These are phyloP conservation scores for Eucalyptus sp. DNA, from an alignment of 345 rosid genomes.

Conservation along the genomic window DNA sequence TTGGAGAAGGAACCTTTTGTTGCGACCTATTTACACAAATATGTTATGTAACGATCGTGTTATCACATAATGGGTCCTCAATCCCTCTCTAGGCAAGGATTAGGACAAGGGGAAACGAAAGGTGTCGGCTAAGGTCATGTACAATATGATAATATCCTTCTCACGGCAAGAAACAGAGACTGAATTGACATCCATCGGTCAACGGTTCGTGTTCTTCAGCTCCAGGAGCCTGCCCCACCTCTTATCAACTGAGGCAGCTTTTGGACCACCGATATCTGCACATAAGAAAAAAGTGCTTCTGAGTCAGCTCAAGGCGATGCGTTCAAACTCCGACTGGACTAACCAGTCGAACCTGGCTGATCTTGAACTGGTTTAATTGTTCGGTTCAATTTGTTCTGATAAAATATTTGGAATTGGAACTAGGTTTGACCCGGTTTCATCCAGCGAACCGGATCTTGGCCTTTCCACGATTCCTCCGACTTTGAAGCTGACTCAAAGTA, in stretches of 20 bases:
- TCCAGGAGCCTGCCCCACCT: constrained; percentile 77
- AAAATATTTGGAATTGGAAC: not conserved
- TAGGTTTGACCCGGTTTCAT: not conserved
- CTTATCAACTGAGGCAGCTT: constrained; percentile 45
- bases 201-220: constrained; percentile 25
- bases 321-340: not conserved
- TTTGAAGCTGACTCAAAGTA: not conserved
- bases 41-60: not conserved
- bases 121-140: not conserved
- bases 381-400: not conserved
- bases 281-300: not conserved
- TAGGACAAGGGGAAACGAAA: not conserved
- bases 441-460: not conserved
- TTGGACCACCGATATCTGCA: constrained; percentile 41
- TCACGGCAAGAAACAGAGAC: not conserved
- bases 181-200: not conserved
- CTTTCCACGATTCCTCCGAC: not conserved
- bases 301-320: not conserved
- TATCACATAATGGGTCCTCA: not conserved
- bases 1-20: not conserved
- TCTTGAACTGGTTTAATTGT: not conserved
- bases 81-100: not conserved
- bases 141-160: not conserved
- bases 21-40: not conserved
- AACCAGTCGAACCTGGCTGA: not conserved